Evolutionary conservation across 2,329 filamentous ascomycete species (phyloP).

Genomic region (Decorospora gaudefroyi): DNA sequence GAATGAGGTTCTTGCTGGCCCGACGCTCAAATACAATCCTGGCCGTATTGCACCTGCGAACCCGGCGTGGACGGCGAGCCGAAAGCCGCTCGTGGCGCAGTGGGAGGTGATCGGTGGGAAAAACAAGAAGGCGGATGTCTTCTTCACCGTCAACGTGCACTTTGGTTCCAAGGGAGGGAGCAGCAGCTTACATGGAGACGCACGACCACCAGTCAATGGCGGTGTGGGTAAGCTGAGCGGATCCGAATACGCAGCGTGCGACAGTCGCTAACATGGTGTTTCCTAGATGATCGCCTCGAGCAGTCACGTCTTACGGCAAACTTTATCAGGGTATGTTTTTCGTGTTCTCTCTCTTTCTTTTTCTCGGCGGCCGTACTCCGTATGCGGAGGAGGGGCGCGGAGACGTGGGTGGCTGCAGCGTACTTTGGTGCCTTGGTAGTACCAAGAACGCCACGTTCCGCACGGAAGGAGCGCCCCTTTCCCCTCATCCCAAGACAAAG

Average conservation of each 20-base stretch:
- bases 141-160: constrained; percentile 76
- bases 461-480: constrained; percentile 17
- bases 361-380: too few relatives aligned
- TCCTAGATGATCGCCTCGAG: constrained; percentile 53
- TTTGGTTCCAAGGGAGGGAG: constrained; percentile 69
- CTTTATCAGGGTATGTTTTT: constrained; percentile 42
- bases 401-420: constrained; percentile 23
- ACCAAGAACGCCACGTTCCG: constrained; percentile 21
- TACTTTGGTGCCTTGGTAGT: constrained; percentile 11
- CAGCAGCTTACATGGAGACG: constrained; percentile 66
- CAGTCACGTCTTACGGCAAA: constrained; percentile 64
- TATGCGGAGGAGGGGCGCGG: constrained; percentile 13
- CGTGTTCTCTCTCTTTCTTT: too few relatives aligned
- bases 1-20: constrained; percentile 62
- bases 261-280: constrained; percentile 6
- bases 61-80: constrained; percentile 62
- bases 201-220: constrained; percentile 68
- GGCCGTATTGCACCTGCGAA: constrained; percentile 68
- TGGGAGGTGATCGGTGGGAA: constrained; percentile 66
- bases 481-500: background rate
- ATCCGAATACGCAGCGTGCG: background rate
- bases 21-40: constrained; percentile 68
- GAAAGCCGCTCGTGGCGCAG: constrained; percentile 69
- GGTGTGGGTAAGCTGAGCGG: constrained; percentile 52
- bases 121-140: constrained; percentile 50